These are phyloP conservation scores for Chondrus crispus DNA, from an alignment of 23 red algal species.

Conservation along the genomic window DNA sequence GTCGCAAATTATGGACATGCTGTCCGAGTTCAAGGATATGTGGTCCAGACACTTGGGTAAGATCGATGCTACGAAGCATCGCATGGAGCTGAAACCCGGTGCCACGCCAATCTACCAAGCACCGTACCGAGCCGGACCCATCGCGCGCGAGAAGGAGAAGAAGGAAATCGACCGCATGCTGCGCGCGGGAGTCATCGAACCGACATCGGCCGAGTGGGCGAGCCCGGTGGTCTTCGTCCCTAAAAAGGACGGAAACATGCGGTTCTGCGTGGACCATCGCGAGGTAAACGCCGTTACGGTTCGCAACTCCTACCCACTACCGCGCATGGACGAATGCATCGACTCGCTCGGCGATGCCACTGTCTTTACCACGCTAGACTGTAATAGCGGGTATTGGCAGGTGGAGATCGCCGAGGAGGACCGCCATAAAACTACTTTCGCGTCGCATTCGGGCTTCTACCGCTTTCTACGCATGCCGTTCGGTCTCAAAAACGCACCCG, in stretches of 20 bases:
- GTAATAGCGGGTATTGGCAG: too few relatives aligned
- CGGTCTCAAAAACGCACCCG: too few relatives aligned
- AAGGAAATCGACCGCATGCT: background rate
- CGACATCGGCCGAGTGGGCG: background rate
- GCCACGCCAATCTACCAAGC: background rate
- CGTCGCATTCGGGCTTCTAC: too few relatives aligned
- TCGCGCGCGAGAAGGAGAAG: background rate
- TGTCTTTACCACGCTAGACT: too few relatives aligned
- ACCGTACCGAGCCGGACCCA: background rate
- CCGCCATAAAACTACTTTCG: too few relatives aligned
- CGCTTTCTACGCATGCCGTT: too few relatives aligned
- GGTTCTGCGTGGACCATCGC: conserved; percentile 8
- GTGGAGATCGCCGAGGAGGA: too few relatives aligned
- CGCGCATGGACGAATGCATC: too few relatives aligned
- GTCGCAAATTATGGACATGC: too few relatives aligned
- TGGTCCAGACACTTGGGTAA: background rate
- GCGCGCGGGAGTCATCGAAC: background rate
- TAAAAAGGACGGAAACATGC: background rate
- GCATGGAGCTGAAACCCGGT: conserved; percentile 9
- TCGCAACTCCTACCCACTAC: background rate
- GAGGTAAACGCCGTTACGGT: background rate
- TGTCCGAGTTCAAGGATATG: too few relatives aligned
- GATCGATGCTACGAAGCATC: background rate
- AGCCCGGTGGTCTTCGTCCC: background rate
- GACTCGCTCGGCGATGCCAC: too few relatives aligned